Base-by-base conservation (phyloP, 257 asterid species). In the Verbena officinalis region DNA sequence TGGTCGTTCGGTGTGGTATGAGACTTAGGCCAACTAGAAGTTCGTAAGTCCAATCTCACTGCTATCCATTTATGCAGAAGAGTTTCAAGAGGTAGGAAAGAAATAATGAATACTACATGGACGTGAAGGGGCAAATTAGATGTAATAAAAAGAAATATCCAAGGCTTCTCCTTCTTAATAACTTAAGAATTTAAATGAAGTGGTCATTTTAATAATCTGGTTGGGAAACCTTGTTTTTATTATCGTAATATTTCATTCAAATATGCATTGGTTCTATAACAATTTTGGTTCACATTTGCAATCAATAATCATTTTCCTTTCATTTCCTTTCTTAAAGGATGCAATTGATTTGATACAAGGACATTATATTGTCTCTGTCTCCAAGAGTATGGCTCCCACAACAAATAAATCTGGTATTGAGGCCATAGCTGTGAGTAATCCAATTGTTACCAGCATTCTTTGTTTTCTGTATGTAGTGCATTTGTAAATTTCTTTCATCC, bases 261-360 rank as follows among this genome's bases (percentile, higher is more conserved):
- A 50, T 17, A 11, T 49, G 48, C 38, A 9, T 57, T 57, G 9
- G 1, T 5, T 44, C n/a, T 19, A n/a, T 34, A 56, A 16, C 30
- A 55, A 17, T 23, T 45, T 30, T 34, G 16, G 24, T 55, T 21
- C 20, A 34, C 33, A 15, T 27, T 55, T 53, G 19, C 40, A 50
- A 65, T 24, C 33, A 27, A 27, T 68, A 46, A 70, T 74, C n/a
- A 50, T 20, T 39, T 22, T 22, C 16, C 33, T 12, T 44, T 57
- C 33, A 42, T 61, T 52, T 63, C 55, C 27, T 57, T 71, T 62
- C 55, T 30, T 75, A 62, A 79, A 91, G 98, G 96, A 91, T 77
- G 95, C 95, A 30, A 83, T 81, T 62, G 96, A 91, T 80, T 69
- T 91, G 50, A 54, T 86, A 64, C 96, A 88, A 77, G 98, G 98